These are phyloP conservation scores for Phialocephala sp. DNA, from an alignment of 2,329 filamentous ascomycete species.

Conservation along the genomic window DNA sequence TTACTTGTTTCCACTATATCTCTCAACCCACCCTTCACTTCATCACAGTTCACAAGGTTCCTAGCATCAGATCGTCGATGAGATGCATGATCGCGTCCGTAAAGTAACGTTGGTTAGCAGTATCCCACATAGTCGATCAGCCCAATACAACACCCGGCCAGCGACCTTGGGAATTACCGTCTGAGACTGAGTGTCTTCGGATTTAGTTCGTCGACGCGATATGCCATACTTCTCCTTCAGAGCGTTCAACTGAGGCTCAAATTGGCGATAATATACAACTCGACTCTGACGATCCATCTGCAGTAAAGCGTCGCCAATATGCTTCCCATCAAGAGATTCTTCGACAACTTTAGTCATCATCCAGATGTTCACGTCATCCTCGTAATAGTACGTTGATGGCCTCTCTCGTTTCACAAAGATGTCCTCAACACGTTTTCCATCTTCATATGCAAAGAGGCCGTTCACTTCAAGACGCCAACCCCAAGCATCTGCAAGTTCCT, in stretches of 20 bases:
- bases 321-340: neutral
- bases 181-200: too few species aligned
- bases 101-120: too few species aligned
- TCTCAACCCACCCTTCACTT: too few species aligned
- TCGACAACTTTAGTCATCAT: neutral
- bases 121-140: too few species aligned
- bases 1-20: too few species aligned
- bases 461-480: conserved; percentile 4
- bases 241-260: neutral
- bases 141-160: too few species aligned
- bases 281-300: neutral
- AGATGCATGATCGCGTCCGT: too few species aligned
- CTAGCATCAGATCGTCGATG: too few species aligned
- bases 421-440: neutral
- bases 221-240: conserved; percentile 6
- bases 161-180: too few species aligned
- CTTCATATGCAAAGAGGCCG: neutral
- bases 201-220: neutral
- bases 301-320: neutral
- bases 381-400: neutral
- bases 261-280: neutral
- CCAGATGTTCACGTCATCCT: neutral
- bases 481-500: neutral
- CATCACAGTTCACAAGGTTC: too few species aligned
- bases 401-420: neutral